These are phyloP conservation scores for Moniliella sp. DNA, from an alignment of 1,284 basidiomycete species.

Conservation along the genomic window DNA sequence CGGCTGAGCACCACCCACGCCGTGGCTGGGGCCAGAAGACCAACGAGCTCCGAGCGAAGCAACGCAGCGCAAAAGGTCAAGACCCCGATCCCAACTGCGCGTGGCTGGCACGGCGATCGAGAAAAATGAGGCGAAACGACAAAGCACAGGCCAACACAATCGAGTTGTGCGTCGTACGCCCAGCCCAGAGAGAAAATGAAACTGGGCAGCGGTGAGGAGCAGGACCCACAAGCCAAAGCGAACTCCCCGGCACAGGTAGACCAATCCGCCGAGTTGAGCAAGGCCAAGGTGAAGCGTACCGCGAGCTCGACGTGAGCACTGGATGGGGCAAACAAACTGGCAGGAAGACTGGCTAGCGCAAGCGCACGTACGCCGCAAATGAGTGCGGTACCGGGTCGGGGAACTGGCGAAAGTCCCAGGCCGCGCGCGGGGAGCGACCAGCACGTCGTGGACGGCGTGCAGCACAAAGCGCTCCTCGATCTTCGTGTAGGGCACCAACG, in stretches of 20 bases:
- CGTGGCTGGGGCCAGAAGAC: constrained; percentile 13
- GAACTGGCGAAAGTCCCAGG: constrained; percentile 78
- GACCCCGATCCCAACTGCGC: constrained; percentile 34
- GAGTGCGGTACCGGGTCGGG: constrained; percentile 72
- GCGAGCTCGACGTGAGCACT: constrained; percentile 1
- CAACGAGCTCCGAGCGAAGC: constrained; percentile 57
- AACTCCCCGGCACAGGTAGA: too few species aligned
- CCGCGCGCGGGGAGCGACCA: constrained; percentile 43
- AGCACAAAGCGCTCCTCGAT: constrained; percentile 93
- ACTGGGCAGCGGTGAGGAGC: constrained; percentile 55
- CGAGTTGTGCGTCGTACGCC: constrained; percentile 65
- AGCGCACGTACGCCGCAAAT: too few species aligned
- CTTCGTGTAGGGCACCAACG: constrained; percentile 69
- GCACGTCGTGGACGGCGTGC: constrained; percentile 69
- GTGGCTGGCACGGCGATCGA: too few species aligned
- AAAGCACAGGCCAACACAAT: not conserved
- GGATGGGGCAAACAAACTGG: constrained; percentile 1
- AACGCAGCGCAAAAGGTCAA: constrained; percentile 52
- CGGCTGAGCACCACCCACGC: too few species aligned
- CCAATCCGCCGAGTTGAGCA: constrained; percentile 46
- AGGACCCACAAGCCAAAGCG: constrained; percentile 34
- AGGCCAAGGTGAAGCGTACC: constrained; percentile 58
- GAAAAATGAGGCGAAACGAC: too few species aligned
- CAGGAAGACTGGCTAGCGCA: not conserved
- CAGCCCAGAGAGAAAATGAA: constrained; percentile 83